Base-by-base conservation (phyloP, 2,329 filamentous ascomycete species). In the Hirsutella minnesotensis region DNA sequence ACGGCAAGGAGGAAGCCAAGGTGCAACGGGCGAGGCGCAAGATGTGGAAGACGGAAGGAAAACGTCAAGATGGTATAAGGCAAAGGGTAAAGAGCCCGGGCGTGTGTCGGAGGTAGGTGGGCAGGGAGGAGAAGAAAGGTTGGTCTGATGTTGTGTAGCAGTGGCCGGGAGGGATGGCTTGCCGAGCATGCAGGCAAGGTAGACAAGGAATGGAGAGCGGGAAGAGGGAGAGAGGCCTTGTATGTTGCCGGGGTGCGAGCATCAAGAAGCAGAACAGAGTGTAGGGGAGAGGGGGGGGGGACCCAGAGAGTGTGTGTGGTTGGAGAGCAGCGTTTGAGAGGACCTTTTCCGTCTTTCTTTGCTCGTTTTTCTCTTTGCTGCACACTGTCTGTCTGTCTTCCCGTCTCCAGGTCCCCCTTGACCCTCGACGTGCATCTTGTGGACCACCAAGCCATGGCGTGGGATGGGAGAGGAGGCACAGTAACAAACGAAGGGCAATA, bases 121-220 rank as follows among this genome's bases (percentile, higher is more conserved):
- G 39, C 43, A 20, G 13, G 22, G 31, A 35, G 18, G 33, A 22
- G 40, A 22, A 36, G 34, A 42, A 16, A 16, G 40, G 34, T 19
- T 37, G 24, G 40, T 21, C 9, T 34, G 10, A 42, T 42, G 40
- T 34, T 36, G 40, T 42, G 40, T 42, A 42, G 40, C 40, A 42
- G 31, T 38, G 40, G 40, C 40, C 35, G 34, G 34, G 15, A 9
- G 16, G 15, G 33, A 42, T 37, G 33, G 40, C 33, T 38, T 42
- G 40, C 40, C 34, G 34, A 29, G 15, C 34, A 37, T 38, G 22
- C 19, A 31, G 40, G 21, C 34, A 18, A 42, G 40, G 33, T 15
- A 37, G 40, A 16, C 33, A 34, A 34, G 33, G 33, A 34, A 34
- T 34, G 33, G 15, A 16, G 33, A 16, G 33, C 15, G 33, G 4